A percentile compares a stretch with the other conserved stretches of the same genome.
Conservation (phyloP, 495 filamentous ascomycete genomes). For the Neurospora cerealis region DNA sequence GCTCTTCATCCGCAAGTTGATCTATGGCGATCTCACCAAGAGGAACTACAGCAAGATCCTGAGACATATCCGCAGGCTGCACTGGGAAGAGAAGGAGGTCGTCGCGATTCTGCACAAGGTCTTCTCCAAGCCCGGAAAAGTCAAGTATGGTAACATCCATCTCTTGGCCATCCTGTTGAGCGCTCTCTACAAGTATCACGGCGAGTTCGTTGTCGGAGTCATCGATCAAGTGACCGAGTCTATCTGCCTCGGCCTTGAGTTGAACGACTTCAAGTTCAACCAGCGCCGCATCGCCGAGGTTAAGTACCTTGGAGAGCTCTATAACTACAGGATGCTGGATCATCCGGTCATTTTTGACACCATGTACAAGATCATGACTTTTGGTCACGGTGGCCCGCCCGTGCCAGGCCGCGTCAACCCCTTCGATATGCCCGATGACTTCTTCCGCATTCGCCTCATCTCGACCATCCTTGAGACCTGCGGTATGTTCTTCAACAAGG, state of each 20-base stretch:
- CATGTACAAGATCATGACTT: constrained; percentile 86
- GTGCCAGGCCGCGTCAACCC: constrained; percentile 61
- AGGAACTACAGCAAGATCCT: constrained; percentile 86
- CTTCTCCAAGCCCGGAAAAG: constrained; percentile 90
- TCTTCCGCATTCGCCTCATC: constrained; percentile 85
- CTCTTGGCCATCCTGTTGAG: constrained; percentile 86
- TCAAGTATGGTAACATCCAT: constrained; percentile 96
- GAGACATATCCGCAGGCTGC: constrained; percentile 86
- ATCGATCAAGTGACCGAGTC: constrained; percentile 87
- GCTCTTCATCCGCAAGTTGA: constrained; percentile 79
- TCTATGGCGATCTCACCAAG: constrained; percentile 90
- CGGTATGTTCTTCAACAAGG: constrained; percentile 91
- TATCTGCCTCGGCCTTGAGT: constrained; percentile 79
- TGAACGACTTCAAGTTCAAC: constrained; percentile 96
- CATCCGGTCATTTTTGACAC: constrained; percentile 93
- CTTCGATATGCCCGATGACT: constrained; percentile 88
- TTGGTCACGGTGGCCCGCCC: constrained; percentile 80
- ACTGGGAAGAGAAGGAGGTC: constrained; percentile 92
- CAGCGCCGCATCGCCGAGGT: constrained; percentile 92
- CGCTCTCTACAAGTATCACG: constrained; percentile 81
- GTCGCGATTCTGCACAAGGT: constrained; percentile 79
- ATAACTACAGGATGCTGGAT: constrained; percentile 96
- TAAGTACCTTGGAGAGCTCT: constrained; percentile 93
- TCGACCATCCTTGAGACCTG: constrained; percentile 89
- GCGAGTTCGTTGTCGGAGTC: constrained; percentile 76